Base-by-base conservation (phyloP, 805 yeast genomes). In the Yamadazyma kitorensis region DNA sequence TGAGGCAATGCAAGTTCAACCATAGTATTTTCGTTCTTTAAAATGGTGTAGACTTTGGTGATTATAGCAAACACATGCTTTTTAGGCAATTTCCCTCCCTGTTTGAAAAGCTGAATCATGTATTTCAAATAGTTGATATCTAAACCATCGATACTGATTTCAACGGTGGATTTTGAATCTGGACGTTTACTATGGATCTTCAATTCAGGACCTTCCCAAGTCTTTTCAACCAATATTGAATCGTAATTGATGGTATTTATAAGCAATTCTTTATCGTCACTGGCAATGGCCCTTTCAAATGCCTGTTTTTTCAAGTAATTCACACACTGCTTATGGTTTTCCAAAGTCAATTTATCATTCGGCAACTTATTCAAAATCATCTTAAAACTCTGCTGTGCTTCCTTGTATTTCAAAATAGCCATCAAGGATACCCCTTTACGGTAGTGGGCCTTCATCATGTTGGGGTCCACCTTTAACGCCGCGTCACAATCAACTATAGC, bases 271-370 rank as follows among this genome's bases (percentile, higher is more conserved):
- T 69, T 75, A 19, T 78, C 88, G 21, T 78, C 87, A 4, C 79
- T 76, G 29, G 86, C 82, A 45, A 93, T 89, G 3, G 98, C 98
- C 39, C 73, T 73, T 54, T 84, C 95, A 56, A 91, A 93, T 14
- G 87, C 87, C 42, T 80, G 74, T 39, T 76, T 76, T 44, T 87
- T 79, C 37, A 86, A 67, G 31, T 83, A 71, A 48, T 72, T 76
- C 30, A 69, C 75, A 50, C 94, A 75, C 39, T 80, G 84, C 24
- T 65, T 75, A 34, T 76, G 62, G 40, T 85, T 76, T 33, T 69
- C 74, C 36, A 70, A 66, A 1, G 96, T 88, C 33, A 75, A 72
- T 13, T 64, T 64, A 54, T 91, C 97, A 32, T 64, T 65, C 1
- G 96, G 95, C 20, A 80, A 74, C 29, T 65, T 61, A 28, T 63